Evolutionary conservation across 176 grass and related monocot species (phyloP).

Genomic region (Raddia guianensis): DNA sequence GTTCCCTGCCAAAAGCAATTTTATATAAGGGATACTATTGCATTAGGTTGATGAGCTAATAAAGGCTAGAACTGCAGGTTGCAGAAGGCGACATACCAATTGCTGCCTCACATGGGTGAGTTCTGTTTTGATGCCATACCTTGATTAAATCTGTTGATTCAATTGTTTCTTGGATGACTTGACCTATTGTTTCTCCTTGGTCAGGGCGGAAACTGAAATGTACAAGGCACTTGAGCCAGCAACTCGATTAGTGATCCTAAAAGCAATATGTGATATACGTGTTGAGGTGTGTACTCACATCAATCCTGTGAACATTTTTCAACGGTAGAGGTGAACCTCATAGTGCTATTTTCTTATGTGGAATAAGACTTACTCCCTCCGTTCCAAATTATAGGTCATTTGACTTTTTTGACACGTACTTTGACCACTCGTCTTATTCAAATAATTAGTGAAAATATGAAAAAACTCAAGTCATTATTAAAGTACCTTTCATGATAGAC

Average conservation of each 20-base stretch:
- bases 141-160: conserved; percentile 29
- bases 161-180: conserved; percentile 29
- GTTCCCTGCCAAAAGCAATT: conserved; percentile 31
- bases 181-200: conserved; percentile 7
- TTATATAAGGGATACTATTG: conserved; percentile 28
- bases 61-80: conserved; percentile 63
- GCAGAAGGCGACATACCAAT: conserved; percentile 87
- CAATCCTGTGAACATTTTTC: conserved; percentile 22
- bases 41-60: conserved; percentile 53
- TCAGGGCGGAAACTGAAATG: conserved; percentile 72
- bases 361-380: not conserved
- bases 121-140: conserved; percentile 12
- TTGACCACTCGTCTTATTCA: too few relatives aligned
- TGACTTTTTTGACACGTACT: too few relatives aligned
- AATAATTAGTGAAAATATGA: too few relatives aligned
- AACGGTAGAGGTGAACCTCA: not conserved
- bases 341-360: not conserved
- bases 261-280: conserved; percentile 93
- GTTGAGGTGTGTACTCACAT: conserved; percentile 57
- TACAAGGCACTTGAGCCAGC: conserved; percentile 80
- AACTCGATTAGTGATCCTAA: conserved; percentile 78
- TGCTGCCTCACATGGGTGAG: conserved; percentile 87
- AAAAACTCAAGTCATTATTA: too few relatives aligned
- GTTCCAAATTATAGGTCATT: too few relatives aligned
- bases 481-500: too few relatives aligned